Evolutionary conservation across 208 protist species (phyloP), one percentile per base, ranked within the genome.

Genomic region (Leishmania gerbilli): DNA sequence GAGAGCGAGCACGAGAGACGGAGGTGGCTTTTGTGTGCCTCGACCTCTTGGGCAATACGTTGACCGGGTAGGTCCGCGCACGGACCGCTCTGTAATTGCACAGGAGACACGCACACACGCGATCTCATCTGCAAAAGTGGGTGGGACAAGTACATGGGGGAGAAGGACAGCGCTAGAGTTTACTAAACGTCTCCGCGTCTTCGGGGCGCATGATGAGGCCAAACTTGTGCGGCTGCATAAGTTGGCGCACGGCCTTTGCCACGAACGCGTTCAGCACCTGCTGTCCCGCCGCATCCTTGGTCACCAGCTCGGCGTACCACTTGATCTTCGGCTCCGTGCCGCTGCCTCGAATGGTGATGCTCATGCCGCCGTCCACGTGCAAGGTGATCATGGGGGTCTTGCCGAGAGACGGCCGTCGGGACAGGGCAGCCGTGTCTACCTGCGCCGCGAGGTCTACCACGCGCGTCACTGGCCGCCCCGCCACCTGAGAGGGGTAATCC

Each of bases 321-420:
- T 99, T 99, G n/a, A 99, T 88, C 86, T 99, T 99, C 60, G 99
- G 99, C 85, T 99, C 99, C 40, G 99, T 99, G 5, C 99, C 99
- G 82, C 90, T 97, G 58, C 97, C 95, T 60, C 99, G 95, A 17
- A 99, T 65, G 8, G 99, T 99, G 13, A 98, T 86, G 7, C 89
- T 90, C 60, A 91, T 83, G 67, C 90, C 93, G 84, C 99, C 99
- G 24, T 95, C 92, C 76, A 99, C 98, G 79, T 88, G 96, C 21
- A 99, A 98, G 13, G 97, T 99, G 68, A 99, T 95, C 92, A 99
- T 99, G 51, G 99, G 92, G 64, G 89, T 93, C 17, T 89, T 91
- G 27, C 75, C 81, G 37, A 88, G 94, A 7, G 84, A 40, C 5
- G 98, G 93, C 24, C 98, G 84, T 19, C 79, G 67, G 1, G 68